phyloP scores from a whole-genome alignment of 2,329 filamentous ascomycete species.

The Alternaria sp. region DNA sequence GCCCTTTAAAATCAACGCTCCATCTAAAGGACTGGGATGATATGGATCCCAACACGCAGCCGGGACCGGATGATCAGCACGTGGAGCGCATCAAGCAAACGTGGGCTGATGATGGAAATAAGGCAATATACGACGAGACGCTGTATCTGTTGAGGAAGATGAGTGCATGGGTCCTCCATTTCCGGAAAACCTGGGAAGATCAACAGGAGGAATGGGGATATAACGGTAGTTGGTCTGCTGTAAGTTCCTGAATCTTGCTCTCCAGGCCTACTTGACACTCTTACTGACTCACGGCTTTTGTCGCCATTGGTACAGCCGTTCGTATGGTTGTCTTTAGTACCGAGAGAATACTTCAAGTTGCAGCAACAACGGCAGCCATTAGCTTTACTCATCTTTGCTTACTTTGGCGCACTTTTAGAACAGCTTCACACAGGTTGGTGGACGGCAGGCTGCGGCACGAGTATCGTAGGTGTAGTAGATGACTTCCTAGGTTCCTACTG shows the following conservation, averaged over 20 bases:
- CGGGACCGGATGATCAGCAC: slow-evolving; percentile 12
- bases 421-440: slow-evolving; percentile 22
- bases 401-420: slow-evolving; percentile 22
- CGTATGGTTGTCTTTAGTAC: slow-evolving; percentile 20
- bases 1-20: slow-evolving; percentile 21
- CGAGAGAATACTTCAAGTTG: slow-evolving; percentile 19
- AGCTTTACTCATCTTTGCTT: slow-evolving; percentile 26
- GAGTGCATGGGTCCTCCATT: slow-evolving; percentile 19
- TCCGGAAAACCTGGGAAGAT: neutral
- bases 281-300: neutral
- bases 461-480: slow-evolving; percentile 20
- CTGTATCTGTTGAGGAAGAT: slow-evolving; percentile 13
- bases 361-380: slow-evolving; percentile 24
- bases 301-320: slow-evolving; percentile 7
- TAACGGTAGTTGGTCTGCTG: slow-evolving; percentile 15
- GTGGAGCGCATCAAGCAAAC: slow-evolving; percentile 10
- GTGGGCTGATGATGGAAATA: slow-evolving; percentile 12
- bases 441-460: slow-evolving; percentile 28
- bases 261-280: neutral
- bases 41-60: slow-evolving; percentile 6
- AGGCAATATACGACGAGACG: slow-evolving; percentile 14
- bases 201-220: slow-evolving; percentile 10
- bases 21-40: slow-evolving; percentile 18
- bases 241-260: neutral
- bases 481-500: slow-evolving; percentile 24